A percentile compares a stretch with the other conserved stretches of the same genome.
These are phyloP conservation scores for Saturnispora dispora DNA, from an alignment of 805 yeast species.

Conservation along the genomic window DNA sequence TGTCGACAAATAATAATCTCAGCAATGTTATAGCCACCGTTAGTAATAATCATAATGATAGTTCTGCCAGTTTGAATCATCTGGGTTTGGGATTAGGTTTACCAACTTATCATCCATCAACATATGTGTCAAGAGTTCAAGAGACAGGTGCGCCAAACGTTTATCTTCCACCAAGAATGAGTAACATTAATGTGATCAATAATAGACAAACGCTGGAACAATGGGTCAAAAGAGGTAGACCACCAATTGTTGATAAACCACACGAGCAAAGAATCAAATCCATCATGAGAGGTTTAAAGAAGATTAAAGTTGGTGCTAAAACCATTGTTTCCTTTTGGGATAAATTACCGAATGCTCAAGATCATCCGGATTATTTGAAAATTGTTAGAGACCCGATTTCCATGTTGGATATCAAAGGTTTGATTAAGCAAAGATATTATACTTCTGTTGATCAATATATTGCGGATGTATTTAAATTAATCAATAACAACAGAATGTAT, in stretches of 20 bases:
- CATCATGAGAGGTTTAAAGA: conserved; percentile 71
- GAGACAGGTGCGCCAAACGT: conserved; percentile 20
- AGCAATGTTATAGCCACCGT: background rate
- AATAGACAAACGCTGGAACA: conserved; percentile 24
- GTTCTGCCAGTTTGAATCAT: background rate
- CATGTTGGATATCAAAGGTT: conserved; percentile 65
- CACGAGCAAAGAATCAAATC: conserved; percentile 88
- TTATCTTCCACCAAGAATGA: conserved; percentile 22
- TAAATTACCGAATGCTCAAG: conserved; percentile 63
- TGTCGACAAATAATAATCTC: background rate
- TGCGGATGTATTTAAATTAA: conserved; percentile 65
- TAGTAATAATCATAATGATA: background rate
- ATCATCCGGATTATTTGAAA: conserved; percentile 45
- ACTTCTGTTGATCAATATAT: conserved; percentile 65
- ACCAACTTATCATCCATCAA: conserved; percentile 22
- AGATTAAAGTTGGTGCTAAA: conserved; percentile 51
- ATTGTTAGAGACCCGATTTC: conserved; percentile 52
- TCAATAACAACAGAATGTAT: conserved; percentile 63
- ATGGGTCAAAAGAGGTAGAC: conserved; percentile 76
- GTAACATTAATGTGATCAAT: conserved; percentile 14
- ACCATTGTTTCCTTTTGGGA: conserved; percentile 51
- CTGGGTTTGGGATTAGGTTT: conserved; percentile 7
- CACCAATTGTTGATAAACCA: conserved; percentile 85
- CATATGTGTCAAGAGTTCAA: conserved; percentile 23
- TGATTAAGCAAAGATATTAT: conserved; percentile 80